A percentile compares a stretch with the other conserved stretches of the same genome.
Evolutionary conservation across 139 green algal genomes (phyloP).

Genomic region (Raphidocelis subcapitata): DNA sequence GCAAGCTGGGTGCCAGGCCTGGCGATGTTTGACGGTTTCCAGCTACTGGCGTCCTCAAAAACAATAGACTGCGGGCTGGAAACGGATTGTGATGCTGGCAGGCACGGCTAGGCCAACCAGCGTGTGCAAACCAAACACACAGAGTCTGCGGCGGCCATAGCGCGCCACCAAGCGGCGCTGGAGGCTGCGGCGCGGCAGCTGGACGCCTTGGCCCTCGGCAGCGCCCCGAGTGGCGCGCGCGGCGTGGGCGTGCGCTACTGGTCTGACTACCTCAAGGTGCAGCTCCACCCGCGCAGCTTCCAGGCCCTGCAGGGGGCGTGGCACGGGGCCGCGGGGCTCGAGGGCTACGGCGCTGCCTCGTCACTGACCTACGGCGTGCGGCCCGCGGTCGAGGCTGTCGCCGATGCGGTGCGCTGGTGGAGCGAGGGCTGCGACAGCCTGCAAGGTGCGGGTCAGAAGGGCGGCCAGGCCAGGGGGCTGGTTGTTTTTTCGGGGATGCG

Average conservation of each 20-base stretch:
- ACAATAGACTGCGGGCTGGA: too few species aligned
- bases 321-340: conserved; percentile 31
- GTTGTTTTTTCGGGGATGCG: too few species aligned
- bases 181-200: conserved; percentile 45
- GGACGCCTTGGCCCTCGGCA: too few species aligned
- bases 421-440: conserved; percentile 63
- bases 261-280: conserved; percentile 74
- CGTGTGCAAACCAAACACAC: too few species aligned
- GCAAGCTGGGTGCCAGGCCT: too few species aligned
- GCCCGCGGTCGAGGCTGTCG: conserved; percentile 42
- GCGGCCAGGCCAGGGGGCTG: too few species aligned
- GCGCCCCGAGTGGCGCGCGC: too few species aligned
- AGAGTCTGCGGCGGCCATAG: conserved; percentile 7
- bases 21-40: too few species aligned
- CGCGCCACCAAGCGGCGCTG: conserved; percentile 22
- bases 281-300: conserved; percentile 44
- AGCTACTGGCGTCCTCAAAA: too few species aligned
- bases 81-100: too few species aligned
- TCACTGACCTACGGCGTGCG: conserved; percentile 4
- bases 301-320: conserved; percentile 53
- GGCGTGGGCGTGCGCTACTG: conserved; percentile 44
- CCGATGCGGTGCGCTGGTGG: conserved; percentile 52
- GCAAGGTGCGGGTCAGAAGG: conserved; percentile 31
- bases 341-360: conserved; percentile 36
- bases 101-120: too few species aligned